Evolutionary conservation across 805 yeast genomes (phyloP), one percentile per base, ranked within the genome.

Genomic region (Candida jianshihensis): DNA sequence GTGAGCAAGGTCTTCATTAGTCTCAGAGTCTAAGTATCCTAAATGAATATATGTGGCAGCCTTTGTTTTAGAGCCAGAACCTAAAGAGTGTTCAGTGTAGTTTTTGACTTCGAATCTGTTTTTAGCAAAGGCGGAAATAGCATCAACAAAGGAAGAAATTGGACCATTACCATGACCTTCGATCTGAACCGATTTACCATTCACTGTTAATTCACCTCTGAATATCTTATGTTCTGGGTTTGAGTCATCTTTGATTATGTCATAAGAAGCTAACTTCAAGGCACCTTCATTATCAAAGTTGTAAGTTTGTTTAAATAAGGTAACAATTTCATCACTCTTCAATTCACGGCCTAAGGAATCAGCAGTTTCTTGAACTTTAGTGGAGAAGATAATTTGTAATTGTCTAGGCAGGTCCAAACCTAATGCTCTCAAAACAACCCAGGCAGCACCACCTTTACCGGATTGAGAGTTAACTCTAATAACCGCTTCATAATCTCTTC

Each of bases 381-480:
- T 64, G 12, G 87, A 78, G 60, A 81, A 81, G 40, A 70, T 70
- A 38, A 81, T 74, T 64, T 81, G 90, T 60, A 81, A 63, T 37
- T 64, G 65, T 64, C 87, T 73, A 56, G 90, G 90, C 44, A 81
- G 63, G 53, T 81, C 90, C 47, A 81, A 64, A 43, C 85, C 88
- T 48, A 80, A 62, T 22, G 82, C 66, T 61, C 84, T 70, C 53
- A 79, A 71, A 43, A 81, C 70, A 38, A 81, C 76, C 90, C 90
- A 81, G 17, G 89, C 86, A 31, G 89, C 86, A 60, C 90, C 90
- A 55, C 90, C 90, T 60, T 81, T 81, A 59, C 90, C 90, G n/a
- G 86, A 78, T 63, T 81, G 90, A 17, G 90, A 81, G 64, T 81
- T 81, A 51, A 81, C 89, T 67, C 90, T 71, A 54, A 81, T 81